These are phyloP conservation scores for Setaria italica DNA, from an alignment of 202 grass and related monocot genomes.

Conservation along the genomic window DNA sequence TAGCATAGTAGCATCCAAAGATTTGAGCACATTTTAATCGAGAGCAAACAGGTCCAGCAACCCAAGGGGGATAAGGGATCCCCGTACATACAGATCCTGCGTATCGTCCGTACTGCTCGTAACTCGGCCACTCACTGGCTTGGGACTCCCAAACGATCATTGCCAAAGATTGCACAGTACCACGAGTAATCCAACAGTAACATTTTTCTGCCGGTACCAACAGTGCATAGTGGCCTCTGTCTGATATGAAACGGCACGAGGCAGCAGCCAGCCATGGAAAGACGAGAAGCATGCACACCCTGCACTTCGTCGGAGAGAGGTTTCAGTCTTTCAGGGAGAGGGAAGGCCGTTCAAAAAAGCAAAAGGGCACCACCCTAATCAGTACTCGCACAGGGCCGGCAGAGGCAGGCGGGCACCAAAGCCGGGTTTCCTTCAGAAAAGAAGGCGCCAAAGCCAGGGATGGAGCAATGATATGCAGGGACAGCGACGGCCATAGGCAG, in stretches of 20 bases:
- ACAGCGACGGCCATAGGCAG: background rate
- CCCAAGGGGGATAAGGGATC: conserved; percentile 1
- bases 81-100: conserved; percentile 26
- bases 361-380: conserved; percentile 42
- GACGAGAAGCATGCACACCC: conserved; percentile 49
- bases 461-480: conserved; percentile 32
- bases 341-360: conserved; percentile 33
- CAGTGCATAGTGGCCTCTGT: background rate
- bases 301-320: background rate
- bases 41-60: background rate
- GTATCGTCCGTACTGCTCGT: conserved; percentile 47
- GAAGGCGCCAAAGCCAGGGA: conserved; percentile 42
- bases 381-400: background rate
- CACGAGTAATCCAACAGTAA: background rate
- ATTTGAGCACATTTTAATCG: conserved; percentile 20
- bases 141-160: conserved; percentile 24
- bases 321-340: background rate
- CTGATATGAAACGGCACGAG: conserved; percentile 36
- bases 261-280: conserved; percentile 50
- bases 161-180: conserved; percentile 17
- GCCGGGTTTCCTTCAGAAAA: conserved; percentile 55
- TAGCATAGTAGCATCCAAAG: background rate
- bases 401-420: conserved; percentile 31
- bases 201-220: background rate
- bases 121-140: conserved; percentile 36